These are phyloP conservation scores for Thermomucor indicae-seudaticae DNA, from an alignment of 371 early-diverging fungal genomes.

Conservation along the genomic window DNA sequence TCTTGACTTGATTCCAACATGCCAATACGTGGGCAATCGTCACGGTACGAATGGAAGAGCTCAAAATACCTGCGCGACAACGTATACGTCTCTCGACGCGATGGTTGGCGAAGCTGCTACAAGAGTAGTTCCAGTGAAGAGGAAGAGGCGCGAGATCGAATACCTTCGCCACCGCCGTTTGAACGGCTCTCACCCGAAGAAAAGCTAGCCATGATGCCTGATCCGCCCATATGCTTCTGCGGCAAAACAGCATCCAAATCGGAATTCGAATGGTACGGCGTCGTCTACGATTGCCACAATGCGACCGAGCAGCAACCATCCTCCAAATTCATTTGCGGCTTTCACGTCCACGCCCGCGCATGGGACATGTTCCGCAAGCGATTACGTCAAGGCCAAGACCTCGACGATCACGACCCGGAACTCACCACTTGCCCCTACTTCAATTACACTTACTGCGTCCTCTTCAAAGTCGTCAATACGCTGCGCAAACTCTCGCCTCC, in stretches of 20 bases:
- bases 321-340: constrained; percentile 28
- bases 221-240: constrained; percentile 33
- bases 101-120: no score
- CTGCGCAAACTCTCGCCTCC: constrained; percentile 3
- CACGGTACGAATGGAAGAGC: no score
- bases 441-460: constrained; percentile 45
- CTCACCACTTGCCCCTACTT: constrained; percentile 35
- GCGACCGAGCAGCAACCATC: not conserved
- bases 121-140: no score
- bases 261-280: constrained; percentile 18
- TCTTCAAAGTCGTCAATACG: constrained; percentile 22
- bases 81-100: no score
- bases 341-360: constrained; percentile 38
- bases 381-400: not conserved
- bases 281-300: constrained; percentile 27
- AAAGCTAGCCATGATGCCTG: not conserved
- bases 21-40: no score
- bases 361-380: constrained; percentile 24
- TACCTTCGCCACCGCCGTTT: no score
- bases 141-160: no score
- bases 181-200: no score
- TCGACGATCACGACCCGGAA: constrained; percentile 24
- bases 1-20: no score
- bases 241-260: constrained; percentile 17
- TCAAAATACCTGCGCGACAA: no score